Base-by-base conservation (phyloP, 768 basidiomycete genomes). In the Termitomyces titanicus region DNA sequence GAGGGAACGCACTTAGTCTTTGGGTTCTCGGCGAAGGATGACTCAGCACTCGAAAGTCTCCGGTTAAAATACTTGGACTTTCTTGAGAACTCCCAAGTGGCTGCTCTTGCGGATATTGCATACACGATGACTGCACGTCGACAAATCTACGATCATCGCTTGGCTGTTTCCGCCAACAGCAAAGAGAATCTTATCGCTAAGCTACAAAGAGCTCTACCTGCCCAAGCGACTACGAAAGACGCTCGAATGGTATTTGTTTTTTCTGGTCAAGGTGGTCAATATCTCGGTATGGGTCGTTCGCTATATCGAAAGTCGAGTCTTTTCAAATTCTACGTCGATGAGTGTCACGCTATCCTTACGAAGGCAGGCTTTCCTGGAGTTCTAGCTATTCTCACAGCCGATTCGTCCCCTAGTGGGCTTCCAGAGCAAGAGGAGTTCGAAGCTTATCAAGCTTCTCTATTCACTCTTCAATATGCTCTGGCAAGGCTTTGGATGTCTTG, bases 221-320 rank as follows among this genome's bases (percentile, higher is more conserved):
- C 70, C 18, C 66, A 72, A 39, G 64, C 59, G 15, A 48, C 68
- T 22, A 56, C 63, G n/a, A 61, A 68, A 15, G 31, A 54, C 1
- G 58, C 64, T n/a, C 68, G 72, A 3, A 73, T 79, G 1, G 74
- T 82, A 5, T 88, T 90, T 61, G 83, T 89, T 3, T 89, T 88
- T 66, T 84, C 88, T 17, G 89, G 89, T 8, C 86, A 89, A 63
- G 89, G 88, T 37, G 73, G 79, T 31, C 86, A 89, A 58, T 85
- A 85, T 69, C 63, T 73, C 17, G 79, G 82, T 6, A 89, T 89
- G 87, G 88, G 84, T 0, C 55, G 68, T 29, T 65, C 68, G 0
- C 74, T 90, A 15, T 91, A 90, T 54, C 63, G 62, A 37, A 74
- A 74, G 1, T 77, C 74, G 7, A 57, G 74, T 0, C 47, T 78